These are phyloP conservation scores for Coemansia interrupta DNA, from an alignment of 192 early-diverging fungal genomes.

Conservation along the genomic window DNA sequence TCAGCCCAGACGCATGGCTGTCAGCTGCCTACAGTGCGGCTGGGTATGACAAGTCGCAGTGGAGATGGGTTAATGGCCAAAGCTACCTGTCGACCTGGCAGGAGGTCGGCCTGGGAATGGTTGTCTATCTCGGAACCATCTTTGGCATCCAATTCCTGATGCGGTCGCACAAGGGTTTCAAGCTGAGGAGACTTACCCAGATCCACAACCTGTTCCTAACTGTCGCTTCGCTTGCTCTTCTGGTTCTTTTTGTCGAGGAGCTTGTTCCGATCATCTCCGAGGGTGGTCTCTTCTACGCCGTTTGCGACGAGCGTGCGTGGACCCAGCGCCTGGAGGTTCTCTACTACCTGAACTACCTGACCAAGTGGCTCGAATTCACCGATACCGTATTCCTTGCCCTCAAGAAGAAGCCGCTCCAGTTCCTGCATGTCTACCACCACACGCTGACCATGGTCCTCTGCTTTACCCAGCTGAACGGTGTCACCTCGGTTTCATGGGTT, in stretches of 20 bases:
- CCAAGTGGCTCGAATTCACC: slow-evolving; percentile 86
- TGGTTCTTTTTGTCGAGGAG: slow-evolving; percentile 73
- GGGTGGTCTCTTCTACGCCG: slow-evolving; percentile 67
- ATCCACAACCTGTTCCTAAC: slow-evolving; percentile 80
- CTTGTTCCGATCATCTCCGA: slow-evolving; percentile 65
- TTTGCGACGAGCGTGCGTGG: slow-evolving; percentile 69
- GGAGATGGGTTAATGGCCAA: slow-evolving; percentile 50
- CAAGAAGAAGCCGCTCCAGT: slow-evolving; percentile 82
- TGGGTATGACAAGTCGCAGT: slow-evolving; percentile 51
- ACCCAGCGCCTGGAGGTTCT: slow-evolving; percentile 75
- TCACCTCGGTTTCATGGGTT: slow-evolving; percentile 62
- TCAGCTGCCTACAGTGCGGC: slow-evolving; percentile 28
- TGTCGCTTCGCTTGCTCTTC: slow-evolving; percentile 61
- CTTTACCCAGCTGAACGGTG: slow-evolving; percentile 73
- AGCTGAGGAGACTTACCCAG: slow-evolving; percentile 69
- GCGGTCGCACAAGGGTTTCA: slow-evolving; percentile 63
- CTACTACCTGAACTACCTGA: slow-evolving; percentile 90
- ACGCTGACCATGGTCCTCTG: slow-evolving; percentile 84
- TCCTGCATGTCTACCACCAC: slow-evolving; percentile 93
- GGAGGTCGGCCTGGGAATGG: slow-evolving; percentile 51
- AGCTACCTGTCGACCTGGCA: slow-evolving; percentile 52
- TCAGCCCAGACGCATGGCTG: slow-evolving; percentile 46
- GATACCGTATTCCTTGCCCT: slow-evolving; percentile 86
- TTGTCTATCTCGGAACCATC: slow-evolving; percentile 68
- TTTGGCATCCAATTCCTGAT: slow-evolving; percentile 75